Percentiles rank a stretch among this genome's conserved stretches.
These are phyloP conservation scores for Saccharum hybrid DNA, from an alignment of 202 grass and related monocot species.

Conservation along the genomic window DNA sequence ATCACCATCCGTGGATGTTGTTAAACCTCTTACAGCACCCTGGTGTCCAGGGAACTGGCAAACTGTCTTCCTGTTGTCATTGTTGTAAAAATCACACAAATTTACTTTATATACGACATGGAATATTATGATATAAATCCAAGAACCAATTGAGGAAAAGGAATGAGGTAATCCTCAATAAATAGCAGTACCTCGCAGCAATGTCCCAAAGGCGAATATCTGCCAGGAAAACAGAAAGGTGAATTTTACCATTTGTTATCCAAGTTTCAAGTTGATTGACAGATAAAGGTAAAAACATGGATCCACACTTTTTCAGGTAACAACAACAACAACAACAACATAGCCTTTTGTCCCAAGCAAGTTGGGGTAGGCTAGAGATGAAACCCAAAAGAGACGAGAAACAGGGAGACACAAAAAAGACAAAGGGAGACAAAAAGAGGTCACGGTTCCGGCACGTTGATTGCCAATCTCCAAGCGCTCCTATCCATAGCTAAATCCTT, in stretches of 20 bases:
- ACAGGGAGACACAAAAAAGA: too few relatives aligned
- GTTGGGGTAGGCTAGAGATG: too few relatives aligned
- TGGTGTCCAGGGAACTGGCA: constrained; percentile 92
- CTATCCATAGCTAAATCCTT: too few relatives aligned
- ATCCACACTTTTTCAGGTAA: neutral
- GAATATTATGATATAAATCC: constrained; percentile 9
- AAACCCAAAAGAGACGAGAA: too few relatives aligned
- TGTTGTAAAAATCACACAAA: constrained; percentile 18
- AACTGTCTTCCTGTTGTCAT: constrained; percentile 77
- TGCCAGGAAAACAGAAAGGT: constrained; percentile 50
- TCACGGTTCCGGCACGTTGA: too few relatives aligned
- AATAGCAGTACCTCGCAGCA: constrained; percentile 67
- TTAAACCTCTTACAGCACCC: constrained; percentile 75
- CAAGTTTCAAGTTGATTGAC: constrained; percentile 14
- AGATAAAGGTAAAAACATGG: neutral
- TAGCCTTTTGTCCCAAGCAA: too few relatives aligned
- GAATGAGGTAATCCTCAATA: neutral
- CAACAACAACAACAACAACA: too few relatives aligned
- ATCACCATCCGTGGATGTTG: constrained; percentile 90
- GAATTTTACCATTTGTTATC: constrained; percentile 22
- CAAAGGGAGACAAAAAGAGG: too few relatives aligned
- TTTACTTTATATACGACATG: neutral
- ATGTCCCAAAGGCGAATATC: constrained; percentile 97
- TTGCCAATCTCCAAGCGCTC: too few relatives aligned
- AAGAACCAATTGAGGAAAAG: neutral